A percentile compares a stretch with the other conserved stretches of the same genome.
Conservation (phyloP, 2,329 filamentous ascomycete species). For the Exophiala phaeomuriformis region DNA sequence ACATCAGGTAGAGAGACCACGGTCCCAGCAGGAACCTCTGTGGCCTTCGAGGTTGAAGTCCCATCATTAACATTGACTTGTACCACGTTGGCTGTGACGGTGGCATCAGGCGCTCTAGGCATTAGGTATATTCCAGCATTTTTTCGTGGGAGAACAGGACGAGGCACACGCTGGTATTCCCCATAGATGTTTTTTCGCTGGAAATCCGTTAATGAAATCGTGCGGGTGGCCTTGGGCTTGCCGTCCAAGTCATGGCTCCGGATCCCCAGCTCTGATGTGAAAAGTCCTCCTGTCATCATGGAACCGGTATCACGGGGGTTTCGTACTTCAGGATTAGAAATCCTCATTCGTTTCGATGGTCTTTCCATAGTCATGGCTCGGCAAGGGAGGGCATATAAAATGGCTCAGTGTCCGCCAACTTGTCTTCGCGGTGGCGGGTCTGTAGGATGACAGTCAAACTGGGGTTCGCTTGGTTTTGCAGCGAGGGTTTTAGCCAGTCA, state of each 20-base stretch:
- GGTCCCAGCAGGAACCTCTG: constrained; percentile 17
- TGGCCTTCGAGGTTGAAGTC: constrained; percentile 18
- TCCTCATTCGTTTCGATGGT: constrained; percentile 24
- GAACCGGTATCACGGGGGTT: constrained; percentile 22
- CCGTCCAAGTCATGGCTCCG: constrained; percentile 14
- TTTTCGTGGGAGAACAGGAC: constrained; percentile 9
- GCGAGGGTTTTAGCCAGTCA: too few relatives aligned
- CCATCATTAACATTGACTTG: constrained; percentile 25
- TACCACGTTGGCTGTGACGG: constrained; percentile 22
- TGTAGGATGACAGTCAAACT: too few relatives aligned
- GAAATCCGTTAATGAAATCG: constrained; percentile 20
- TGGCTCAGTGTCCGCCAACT: too few relatives aligned
- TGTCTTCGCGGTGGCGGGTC: too few relatives aligned
- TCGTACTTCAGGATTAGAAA: constrained; percentile 22
- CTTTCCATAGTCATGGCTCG: constrained; percentile 18
- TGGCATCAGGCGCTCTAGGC: constrained; percentile 21
- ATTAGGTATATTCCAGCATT: constrained; percentile 20
- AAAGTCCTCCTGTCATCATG: constrained; percentile 20
- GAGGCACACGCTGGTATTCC: constrained; percentile 10
- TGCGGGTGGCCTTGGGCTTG: constrained; percentile 12
- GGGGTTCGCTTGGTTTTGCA: too few relatives aligned
- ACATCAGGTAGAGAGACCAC: constrained; percentile 21
- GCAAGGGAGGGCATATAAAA: constrained; percentile 1
- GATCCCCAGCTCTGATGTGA: constrained; percentile 23
- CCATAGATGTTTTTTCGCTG: constrained; percentile 19